Evolutionary conservation across 768 basidiomycete species (phyloP).

Genomic region (Tulasnella sp.): DNA sequence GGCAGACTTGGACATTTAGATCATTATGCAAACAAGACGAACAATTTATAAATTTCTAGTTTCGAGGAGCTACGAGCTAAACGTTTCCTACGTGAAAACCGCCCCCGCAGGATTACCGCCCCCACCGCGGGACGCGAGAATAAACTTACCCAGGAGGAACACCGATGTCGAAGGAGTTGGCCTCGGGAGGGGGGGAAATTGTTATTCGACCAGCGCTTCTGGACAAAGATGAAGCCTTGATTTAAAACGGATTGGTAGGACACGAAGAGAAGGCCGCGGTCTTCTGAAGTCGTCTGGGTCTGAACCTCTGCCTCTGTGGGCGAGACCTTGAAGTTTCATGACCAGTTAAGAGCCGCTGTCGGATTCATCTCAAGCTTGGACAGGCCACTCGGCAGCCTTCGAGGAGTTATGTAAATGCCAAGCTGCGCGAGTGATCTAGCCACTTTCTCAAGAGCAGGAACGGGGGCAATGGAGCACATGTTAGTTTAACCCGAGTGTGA

Average conservation of each 20-base stretch:
- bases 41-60: neutral
- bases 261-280: constrained; percentile 25
- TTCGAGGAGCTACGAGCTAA: no score
- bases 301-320: neutral
- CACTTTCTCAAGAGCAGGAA: no score
- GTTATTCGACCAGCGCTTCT: neutral
- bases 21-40: neutral
- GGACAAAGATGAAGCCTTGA: constrained; percentile 9
- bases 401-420: no score
- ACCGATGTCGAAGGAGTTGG: neutral
- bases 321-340: neutral
- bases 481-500: no score
- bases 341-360: no score
- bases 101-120: no score
- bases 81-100: no score
- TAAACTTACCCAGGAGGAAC: neutral
- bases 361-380: no score
- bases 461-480: no score
- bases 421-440: neutral
- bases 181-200: constrained; percentile 4
- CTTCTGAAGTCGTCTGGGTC: neutral
- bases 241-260: constrained; percentile 23
- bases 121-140: no score
- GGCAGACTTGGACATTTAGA: neutral
- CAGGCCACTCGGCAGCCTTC: no score